Base-by-base conservation (phyloP, 495 filamentous ascomycete species). In the Aspergillus hancockii region DNA sequence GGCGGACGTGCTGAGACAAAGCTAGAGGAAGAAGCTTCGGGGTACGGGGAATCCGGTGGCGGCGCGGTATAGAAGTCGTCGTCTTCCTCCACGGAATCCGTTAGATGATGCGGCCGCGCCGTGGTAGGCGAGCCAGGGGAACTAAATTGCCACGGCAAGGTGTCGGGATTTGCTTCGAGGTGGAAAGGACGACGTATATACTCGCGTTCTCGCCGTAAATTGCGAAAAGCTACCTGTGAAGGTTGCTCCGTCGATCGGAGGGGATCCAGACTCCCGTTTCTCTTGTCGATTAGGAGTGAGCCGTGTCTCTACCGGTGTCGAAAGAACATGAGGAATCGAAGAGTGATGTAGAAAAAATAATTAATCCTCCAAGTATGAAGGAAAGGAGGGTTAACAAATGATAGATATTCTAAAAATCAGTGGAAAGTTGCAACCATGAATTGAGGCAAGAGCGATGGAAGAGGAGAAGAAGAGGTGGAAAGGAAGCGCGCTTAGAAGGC, bases 61-160 rank as follows among this genome's bases (percentile, higher is more conserved):
- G 86, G 85, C 78, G 72, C 78, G 71, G 71, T 75, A 73, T 81
- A 80, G 57, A 76, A 75, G 57, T 77, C 71, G 67, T 72, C 76
- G 60, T 80, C 75, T 67, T 71, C 77, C 75, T 80, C 80, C 77
- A 64, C 69, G 70, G 71, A 67, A 70, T 72, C 69, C 68, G 71
- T 70, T 66, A 67, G 73, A 67, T 65, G 69, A 70, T 68, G 73
- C 72, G 81, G 81, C 82, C 79, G 84, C 87, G 85, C 78, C 76
- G 75, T 79, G 75, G 60, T 71, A 73, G 85, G 81, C 85, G 84
- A 83, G 79, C 83, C 86, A 75, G 76, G 80, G 70, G 81, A 71
- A 71, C 84, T 77, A 73, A 76, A 81, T 81, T 79, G 77, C 68
- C 79, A 79, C 80, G 88, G 90, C 90, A 92, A 88, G 78, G 80